These are phyloP conservation scores for Curvularia sp. DNA, from an alignment of 2,329 filamentous ascomycete species.

Conservation along the genomic window DNA sequence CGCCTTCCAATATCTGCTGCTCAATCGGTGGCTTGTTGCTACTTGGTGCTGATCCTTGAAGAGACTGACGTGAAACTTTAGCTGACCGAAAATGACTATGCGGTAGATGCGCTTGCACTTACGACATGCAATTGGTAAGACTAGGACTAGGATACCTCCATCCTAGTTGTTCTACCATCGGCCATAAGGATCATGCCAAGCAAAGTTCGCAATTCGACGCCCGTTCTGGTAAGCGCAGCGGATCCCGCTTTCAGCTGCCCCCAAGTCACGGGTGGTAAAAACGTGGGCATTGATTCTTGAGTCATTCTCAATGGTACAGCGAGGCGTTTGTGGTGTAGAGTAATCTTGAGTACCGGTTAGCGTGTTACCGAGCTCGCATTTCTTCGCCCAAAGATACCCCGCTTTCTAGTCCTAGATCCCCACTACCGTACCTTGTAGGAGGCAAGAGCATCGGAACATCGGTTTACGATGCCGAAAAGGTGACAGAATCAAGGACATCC, in stretches of 20 bases:
- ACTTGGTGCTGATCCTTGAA: neutral
- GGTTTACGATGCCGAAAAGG: neutral
- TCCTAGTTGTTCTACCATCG: neutral
- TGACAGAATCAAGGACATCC: neutral
- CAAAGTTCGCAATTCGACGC: conserved; percentile 22
- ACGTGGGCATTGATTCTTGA: neutral
- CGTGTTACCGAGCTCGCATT: conserved; percentile 17
- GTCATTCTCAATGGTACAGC: conserved; percentile 7
- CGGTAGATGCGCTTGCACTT: neutral
- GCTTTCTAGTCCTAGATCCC: conserved; percentile 26
- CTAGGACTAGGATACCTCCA: neutral
- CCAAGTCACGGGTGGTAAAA: conserved; percentile 1
- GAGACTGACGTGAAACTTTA: neutral
- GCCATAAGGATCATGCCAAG: conserved; percentile 16
- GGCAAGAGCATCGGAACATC: conserved; percentile 10
- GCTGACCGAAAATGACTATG: neutral
- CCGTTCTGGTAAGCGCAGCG: conserved; percentile 16
- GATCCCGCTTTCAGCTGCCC: conserved; percentile 5
- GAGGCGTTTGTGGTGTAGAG: conserved; percentile 9
- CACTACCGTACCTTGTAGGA: conserved; percentile 4
- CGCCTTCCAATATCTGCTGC: conserved; percentile 14
- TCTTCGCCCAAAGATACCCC: conserved; percentile 34
- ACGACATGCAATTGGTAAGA: neutral
- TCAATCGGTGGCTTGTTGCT: neutral
- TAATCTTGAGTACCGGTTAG: neutral